phyloP scores from a whole-genome alignment of 345 rosid genomes.

The Corchorus olitorius region DNA sequence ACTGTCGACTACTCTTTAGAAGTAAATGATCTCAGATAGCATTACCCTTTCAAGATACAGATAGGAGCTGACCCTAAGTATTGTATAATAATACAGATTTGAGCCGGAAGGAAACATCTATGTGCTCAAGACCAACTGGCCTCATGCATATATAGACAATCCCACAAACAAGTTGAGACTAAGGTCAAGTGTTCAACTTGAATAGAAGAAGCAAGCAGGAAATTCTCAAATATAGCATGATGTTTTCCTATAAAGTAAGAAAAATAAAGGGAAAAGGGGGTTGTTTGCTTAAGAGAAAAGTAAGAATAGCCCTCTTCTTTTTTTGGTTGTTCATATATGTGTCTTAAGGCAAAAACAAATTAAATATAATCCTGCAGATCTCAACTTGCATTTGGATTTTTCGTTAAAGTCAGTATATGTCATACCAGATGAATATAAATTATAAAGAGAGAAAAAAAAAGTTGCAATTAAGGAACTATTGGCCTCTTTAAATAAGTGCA shows the following conservation, averaged over 20 bases:
- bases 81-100: neutral
- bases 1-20: neutral
- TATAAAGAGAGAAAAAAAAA: conserved; percentile 4
- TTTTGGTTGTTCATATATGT: neutral
- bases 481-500: neutral
- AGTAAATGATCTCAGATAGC: neutral
- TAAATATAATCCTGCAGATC: neutral
- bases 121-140: conserved; percentile 21
- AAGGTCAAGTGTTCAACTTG: neutral
- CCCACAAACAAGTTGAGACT: neutral
- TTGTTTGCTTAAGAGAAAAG: neutral
- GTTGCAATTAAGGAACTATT: conserved; percentile 18
- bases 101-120: neutral
- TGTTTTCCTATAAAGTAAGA: neutral
- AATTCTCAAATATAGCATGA: neutral
- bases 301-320: neutral
- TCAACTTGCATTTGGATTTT: conserved; percentile 15
- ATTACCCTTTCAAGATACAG: neutral
- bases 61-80: conserved; percentile 22
- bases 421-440: conserved; percentile 10
- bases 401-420: conserved; percentile 31
- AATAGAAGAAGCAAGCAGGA: neutral
- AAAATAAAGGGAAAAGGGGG: neutral
- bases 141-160: neutral
- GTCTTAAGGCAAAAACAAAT: neutral